These are phyloP conservation scores for Serendipita sp. DNA, from an alignment of 768 basidiomycete genomes.

Conservation along the genomic window DNA sequence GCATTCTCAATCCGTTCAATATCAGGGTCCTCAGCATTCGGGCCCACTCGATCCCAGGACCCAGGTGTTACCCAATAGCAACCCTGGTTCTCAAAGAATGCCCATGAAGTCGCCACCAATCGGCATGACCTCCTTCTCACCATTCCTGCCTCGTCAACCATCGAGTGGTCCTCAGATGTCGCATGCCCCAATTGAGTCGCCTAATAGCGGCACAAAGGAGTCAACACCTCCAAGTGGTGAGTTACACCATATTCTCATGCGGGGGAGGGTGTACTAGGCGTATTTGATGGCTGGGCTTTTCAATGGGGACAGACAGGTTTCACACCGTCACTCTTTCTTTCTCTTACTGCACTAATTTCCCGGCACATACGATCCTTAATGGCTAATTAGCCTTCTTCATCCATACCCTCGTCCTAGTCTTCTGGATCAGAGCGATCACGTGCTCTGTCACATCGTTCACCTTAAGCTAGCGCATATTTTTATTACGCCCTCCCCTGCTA, in stretches of 20 bases:
- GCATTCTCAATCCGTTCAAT: neutral
- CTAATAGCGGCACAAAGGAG: neutral
- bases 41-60: neutral
- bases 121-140: neutral
- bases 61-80: too few relatives aligned
- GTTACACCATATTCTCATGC: constrained; percentile 1
- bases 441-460: neutral
- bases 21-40: neutral
- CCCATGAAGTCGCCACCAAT: neutral
- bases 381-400: neutral
- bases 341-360: neutral
- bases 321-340: neutral
- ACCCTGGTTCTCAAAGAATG: neutral
- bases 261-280: constrained; percentile 5
- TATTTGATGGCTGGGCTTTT: neutral
- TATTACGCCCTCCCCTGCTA: neutral
- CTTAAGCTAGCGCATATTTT: neutral
- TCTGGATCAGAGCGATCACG: neutral
- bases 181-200: neutral
- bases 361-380: neutral
- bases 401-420: too few relatives aligned
- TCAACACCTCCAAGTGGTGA: constrained; percentile 2
- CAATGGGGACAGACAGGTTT: neutral
- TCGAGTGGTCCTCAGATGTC: neutral
- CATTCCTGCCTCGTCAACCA: neutral